Evolutionary conservation across 2,329 filamentous ascomycete species (phyloP), one percentile per base, ranked within the genome.

Genomic region (Fusarium algeriense): DNA sequence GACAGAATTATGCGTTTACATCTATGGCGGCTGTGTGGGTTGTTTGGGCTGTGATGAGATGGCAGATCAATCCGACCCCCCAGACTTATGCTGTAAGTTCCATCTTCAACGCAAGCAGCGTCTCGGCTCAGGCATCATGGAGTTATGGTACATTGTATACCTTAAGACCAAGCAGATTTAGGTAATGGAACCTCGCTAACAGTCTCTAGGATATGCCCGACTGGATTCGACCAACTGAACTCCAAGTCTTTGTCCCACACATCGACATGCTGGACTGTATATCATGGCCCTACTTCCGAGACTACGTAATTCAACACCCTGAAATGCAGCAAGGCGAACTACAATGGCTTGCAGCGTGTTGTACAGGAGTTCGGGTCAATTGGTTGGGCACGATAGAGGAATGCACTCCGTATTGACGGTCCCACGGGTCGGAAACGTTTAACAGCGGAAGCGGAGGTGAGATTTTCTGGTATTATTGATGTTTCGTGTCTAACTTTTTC

Each of bases 221-320:
- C 2, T 71, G 64, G 58, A 55, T 64, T 7, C 49, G 68, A 6
- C 68, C 59, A 2, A 57, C 64, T 1, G 50, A 71, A 41, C 50
- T 55, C 5, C 69, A 69, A 43, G 59, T 61, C 11, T 71, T 65
- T 10, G 52, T 65, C 6, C 59, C 55, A 5, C 59, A 61, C 10
- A 52, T 71, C 4, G 55, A 65, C 15, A 71, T 58, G 52, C 7
- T 71, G 14, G 64, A 65, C 9, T 71, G 64, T n/a, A 61, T 65
- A 26, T 54, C 46, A 3, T 69, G 64, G 60, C 68, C 55, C 0
- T 60, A 54, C 23, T 65, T 71, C 5, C 17, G 55, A 30, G 50
- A 58, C 17, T 61, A 71, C 10, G 34, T 57, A 5, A 60, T 65
- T 4, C 55, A 69, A 11, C 59, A 50, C 7, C 55, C 43, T 2